Evolutionary conservation across 2,329 filamentous ascomycete genomes (phyloP).

Genomic region (Trichophyton benhamiae): DNA sequence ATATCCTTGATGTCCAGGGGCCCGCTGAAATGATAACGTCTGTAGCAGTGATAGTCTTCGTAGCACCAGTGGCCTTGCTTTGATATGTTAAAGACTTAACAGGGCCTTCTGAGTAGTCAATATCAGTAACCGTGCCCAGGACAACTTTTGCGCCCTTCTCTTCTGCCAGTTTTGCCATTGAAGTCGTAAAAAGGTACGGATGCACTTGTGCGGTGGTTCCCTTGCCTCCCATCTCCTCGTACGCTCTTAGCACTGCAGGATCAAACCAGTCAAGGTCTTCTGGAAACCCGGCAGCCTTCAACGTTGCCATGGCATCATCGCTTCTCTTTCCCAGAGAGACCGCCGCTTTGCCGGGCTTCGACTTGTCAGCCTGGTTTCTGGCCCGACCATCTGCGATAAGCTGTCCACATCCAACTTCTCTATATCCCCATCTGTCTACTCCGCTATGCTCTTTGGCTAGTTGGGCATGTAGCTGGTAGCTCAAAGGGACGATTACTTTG

Average conservation of each 20-base stretch:
- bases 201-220: conserved; percentile 86
- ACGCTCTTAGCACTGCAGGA: conserved; percentile 51
- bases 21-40: conserved; percentile 50
- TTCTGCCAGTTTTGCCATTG: conserved; percentile 64
- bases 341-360: conserved; percentile 17
- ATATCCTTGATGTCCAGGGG: conserved; percentile 47
- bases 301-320: conserved; percentile 37
- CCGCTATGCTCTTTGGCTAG: conserved; percentile 76
- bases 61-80: conserved; percentile 39
- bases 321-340: conserved; percentile 19
- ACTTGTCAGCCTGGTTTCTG: conserved; percentile 19
- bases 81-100: conserved; percentile 54
- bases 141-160: conserved; percentile 57
- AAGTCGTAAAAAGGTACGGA: conserved; percentile 76
- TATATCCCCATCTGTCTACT: conserved; percentile 71
- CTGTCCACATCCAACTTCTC: conserved; percentile 62
- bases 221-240: conserved; percentile 72
- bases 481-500: conserved; percentile 66
- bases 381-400: conserved; percentile 41
- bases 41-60: conserved; percentile 44
- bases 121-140: conserved; percentile 55
- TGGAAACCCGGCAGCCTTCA: conserved; percentile 53
- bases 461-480: conserved; percentile 70
- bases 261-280: conserved; percentile 76
- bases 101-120: conserved; percentile 43